phyloP scores from a whole-genome alignment of 2,329 filamentous ascomycete genomes.

The Pseudogymnoascus sp. region DNA sequence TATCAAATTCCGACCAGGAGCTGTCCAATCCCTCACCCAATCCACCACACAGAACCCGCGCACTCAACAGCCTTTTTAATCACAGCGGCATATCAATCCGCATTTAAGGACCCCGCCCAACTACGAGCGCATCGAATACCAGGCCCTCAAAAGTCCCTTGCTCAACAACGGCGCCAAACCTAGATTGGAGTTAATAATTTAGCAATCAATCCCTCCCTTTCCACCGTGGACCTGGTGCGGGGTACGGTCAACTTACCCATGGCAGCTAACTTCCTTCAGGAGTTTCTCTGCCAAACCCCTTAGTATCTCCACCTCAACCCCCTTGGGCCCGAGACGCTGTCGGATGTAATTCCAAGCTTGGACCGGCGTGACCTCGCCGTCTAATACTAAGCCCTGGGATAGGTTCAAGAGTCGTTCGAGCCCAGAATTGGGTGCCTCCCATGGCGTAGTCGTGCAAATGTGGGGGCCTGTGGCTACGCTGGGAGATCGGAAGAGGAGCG shows the following conservation, averaged over 20 bases:
- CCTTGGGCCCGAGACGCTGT: slow-evolving; percentile 26
- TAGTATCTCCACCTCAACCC: slow-evolving; percentile 24
- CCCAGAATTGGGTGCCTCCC: slow-evolving; percentile 17
- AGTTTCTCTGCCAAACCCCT: slow-evolving; percentile 24
- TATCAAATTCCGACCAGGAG: neutral
- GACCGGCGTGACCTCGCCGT: slow-evolving; percentile 32
- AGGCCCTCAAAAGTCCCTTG: neutral
- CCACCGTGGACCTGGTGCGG: neutral
- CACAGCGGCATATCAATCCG: neutral
- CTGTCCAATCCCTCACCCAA: neutral
- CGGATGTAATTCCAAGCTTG: slow-evolving; percentile 33
- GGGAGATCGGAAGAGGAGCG: neutral
- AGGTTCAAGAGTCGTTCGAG: slow-evolving; percentile 22
- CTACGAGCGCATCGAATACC: neutral
- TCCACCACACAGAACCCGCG: neutral
- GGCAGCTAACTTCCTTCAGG: slow-evolving; percentile 29
- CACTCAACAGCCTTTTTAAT: neutral
- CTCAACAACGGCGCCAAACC: slow-evolving; percentile 2
- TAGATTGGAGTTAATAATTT: neutral
- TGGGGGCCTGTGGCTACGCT: neutral
- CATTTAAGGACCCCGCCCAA: neutral
- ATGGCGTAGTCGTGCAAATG: slow-evolving; percentile 1
- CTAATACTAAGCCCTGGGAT: slow-evolving; percentile 22
- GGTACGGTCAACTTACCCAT: slow-evolving; percentile 26
- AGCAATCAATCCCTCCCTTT: neutral